Base-by-base conservation (phyloP, 331 rosid genomes). In the Saraca asoca region DNA sequence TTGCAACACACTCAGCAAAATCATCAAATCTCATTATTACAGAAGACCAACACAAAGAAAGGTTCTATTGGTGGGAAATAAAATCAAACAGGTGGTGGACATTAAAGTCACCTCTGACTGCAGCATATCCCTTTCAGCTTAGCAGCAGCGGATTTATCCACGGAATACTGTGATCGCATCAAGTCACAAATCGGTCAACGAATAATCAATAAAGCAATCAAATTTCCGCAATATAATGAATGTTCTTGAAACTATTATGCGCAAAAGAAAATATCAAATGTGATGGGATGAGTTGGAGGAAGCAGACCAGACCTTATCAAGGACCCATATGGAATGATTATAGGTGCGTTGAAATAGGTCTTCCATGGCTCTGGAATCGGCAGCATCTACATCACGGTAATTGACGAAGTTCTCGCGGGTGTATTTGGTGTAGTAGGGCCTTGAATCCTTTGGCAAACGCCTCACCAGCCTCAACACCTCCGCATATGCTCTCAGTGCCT, bases 341-440 rank as follows among this genome's bases (percentile, higher is more conserved):
- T 39, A 79, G 42, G 86, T 77, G 38, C 82, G 55, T 38, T 61
- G 73, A 75, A 78, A 78, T 59, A 76, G 80, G 24, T 84, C 82
- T n/a, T 73, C 55, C 19, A 81, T 66, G 58, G 80, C 77, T 12
- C 34, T 66, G 60, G 79, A 38, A 20, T 84, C 83, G 18, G 53
- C 18, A 5, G 56, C 79, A 39, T 76, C 80, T 14, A 75, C 58
- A 9, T 81, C 77, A 51, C 80, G 62, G 68, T 75, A 81, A 46
- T 81, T 84, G 50, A 81, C 82, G 69, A 79, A 78, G 11, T 39
- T 39, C 43, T 39, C 43, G 2, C 43, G 43, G 11, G 43, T 9
- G 43, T 39, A 39, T 53, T 81, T 76, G 69, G 87, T 77, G 75
- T 76, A 79, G 75, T 81, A 84, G 37, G 82, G 80, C 48, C 86